Percentiles rank a stretch among this genome's conserved stretches.
phyloP scores from a whole-genome alignment of 108 stramenopile species.

The Nitzschia sp. region DNA sequence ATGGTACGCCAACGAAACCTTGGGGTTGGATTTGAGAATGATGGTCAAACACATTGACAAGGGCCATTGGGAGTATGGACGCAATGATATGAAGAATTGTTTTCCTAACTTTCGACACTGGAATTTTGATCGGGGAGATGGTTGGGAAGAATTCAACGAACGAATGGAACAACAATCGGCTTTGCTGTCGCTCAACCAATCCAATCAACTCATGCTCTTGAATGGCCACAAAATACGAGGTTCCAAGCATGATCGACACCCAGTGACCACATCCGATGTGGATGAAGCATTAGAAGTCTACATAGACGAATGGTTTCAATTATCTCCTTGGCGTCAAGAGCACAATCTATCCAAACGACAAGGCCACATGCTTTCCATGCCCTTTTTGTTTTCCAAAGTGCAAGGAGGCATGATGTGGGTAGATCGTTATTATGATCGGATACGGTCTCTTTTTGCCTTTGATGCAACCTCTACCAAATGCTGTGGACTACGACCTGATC shows the following conservation, averaged over 20 bases:
- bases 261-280: neutral
- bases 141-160: conserved; percentile 19
- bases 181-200: neutral
- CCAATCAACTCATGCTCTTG: neutral
- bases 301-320: neutral
- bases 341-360: neutral
- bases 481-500: conserved; percentile 21
- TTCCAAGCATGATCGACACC: neutral
- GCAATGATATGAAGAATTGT: conserved; percentile 15
- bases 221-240: conserved; percentile 4
- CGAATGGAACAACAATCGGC: conserved; percentile 15
- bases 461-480: conserved; percentile 17
- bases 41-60: conserved; percentile 19
- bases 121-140: conserved; percentile 27
- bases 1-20: conserved; percentile 15
- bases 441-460: conserved; percentile 28
- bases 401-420: conserved; percentile 5
- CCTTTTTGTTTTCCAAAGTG: neutral
- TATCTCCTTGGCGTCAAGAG: neutral
- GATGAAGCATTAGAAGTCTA: neutral
- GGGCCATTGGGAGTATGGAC: conserved; percentile 29
- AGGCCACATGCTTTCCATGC: neutral
- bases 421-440: conserved; percentile 29
- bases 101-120: conserved; percentile 38
- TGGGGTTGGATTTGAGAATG: conserved; percentile 11